phyloP scores from a whole-genome alignment of 441 rosid species.

The Corymbia citriodora region DNA sequence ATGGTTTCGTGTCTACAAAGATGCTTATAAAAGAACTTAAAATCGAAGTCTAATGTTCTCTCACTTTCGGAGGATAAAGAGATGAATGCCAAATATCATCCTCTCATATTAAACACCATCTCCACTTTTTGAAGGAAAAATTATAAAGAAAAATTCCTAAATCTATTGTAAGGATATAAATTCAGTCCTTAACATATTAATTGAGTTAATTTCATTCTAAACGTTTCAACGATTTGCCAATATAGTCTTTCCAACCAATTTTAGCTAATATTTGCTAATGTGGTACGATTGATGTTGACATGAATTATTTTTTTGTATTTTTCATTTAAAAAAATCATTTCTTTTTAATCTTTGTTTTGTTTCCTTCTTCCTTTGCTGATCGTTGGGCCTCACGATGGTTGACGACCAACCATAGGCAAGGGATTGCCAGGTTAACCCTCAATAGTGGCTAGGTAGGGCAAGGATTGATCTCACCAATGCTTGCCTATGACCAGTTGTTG shows the following conservation, averaged over 20 bases:
- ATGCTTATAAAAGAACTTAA: neutral
- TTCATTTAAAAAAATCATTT: no score
- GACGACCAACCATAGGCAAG: no score
- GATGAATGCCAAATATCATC: neutral
- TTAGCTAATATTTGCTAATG: no score
- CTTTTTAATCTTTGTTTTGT: no score
- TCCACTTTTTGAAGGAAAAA: neutral
- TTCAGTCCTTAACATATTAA: neutral
- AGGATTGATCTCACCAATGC: no score
- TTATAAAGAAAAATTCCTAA: neutral
- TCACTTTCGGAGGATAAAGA: neutral
- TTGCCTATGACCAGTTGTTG: no score
- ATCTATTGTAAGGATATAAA: fast-evolving
- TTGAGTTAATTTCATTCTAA: neutral
- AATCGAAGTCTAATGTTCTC: neutral
- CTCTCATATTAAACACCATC: neutral
- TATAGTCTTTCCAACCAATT: neutral
- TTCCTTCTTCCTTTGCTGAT: no score
- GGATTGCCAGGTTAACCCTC: no score
- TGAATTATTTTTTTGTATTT: no score
- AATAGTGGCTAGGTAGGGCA: no score
- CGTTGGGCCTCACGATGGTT: no score
- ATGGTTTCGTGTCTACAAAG: neutral
- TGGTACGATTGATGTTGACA: no score
- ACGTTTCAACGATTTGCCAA: fast-evolving